These are phyloP conservation scores for Phytophthora fragariaefolia DNA, from an alignment of 352 stramenopile genomes.

Conservation along the genomic window DNA sequence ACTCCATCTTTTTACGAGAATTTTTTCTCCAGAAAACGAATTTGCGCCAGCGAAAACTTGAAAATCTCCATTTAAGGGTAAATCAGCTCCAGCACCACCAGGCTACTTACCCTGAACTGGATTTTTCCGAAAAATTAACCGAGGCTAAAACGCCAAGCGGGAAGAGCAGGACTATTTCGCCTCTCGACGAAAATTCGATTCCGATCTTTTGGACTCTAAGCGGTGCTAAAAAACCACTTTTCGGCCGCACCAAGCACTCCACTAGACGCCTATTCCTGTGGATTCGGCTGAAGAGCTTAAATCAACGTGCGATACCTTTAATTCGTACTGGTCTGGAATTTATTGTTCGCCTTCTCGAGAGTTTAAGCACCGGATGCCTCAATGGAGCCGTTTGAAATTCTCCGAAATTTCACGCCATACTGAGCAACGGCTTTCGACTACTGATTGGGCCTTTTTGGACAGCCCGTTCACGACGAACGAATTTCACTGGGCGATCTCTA, in stretches of 20 bases:
- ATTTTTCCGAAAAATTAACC: neutral
- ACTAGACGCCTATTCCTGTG: neutral
- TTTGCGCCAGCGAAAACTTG: neutral
- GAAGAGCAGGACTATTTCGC: neutral
- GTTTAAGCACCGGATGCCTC: neutral
- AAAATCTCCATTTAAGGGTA: neutral
- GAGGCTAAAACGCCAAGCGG: neutral
- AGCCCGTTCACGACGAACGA: constrained; percentile 2
- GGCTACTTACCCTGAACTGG: neutral
- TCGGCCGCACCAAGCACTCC: neutral
- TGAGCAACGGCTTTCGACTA: neutral
- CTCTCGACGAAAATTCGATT: neutral
- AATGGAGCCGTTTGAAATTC: neutral
- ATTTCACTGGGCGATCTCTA: constrained; percentile 11
- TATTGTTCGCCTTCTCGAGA: neutral
- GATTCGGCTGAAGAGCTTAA: neutral
- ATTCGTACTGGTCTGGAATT: neutral
- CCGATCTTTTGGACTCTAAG: neutral
- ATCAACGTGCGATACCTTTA: neutral
- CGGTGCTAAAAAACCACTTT: neutral
- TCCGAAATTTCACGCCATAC: neutral
- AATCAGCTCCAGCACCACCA: neutral
- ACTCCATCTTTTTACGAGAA: neutral
- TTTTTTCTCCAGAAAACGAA: neutral
- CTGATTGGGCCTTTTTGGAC: neutral